Percentiles rank a stretch among this genome's conserved stretches.
Conservation (phyloP, 2,329 filamentous ascomycete species). For the Calycina herbarum region DNA sequence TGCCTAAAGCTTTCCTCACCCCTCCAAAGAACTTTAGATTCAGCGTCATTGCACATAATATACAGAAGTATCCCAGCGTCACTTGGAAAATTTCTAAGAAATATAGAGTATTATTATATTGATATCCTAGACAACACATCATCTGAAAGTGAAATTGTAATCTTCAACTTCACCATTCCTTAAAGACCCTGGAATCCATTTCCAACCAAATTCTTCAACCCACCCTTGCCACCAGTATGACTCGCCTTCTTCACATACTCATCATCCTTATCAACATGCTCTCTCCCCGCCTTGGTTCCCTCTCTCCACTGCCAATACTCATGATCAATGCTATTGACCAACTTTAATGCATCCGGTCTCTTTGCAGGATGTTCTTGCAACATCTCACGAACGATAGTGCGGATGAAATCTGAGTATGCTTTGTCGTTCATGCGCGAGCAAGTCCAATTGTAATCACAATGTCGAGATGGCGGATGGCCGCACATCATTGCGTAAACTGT, state of each 20-base stretch:
- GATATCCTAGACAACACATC: neutral
- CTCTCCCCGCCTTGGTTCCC: constrained; percentile 23
- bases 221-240: neutral
- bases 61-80: too few species aligned
- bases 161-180: neutral
- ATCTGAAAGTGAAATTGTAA: neutral
- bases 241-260: constrained; percentile 8
- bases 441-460: constrained; percentile 29
- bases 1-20: too few species aligned
- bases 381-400: constrained; percentile 30
- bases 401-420: constrained; percentile 24
- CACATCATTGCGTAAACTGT: constrained; percentile 37
- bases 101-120: neutral
- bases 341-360: constrained; percentile 21
- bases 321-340: constrained; percentile 27
- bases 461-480: constrained; percentile 31
- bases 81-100: too few species aligned
- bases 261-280: constrained; percentile 28
- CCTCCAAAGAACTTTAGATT: too few species aligned
- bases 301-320: constrained; percentile 30
- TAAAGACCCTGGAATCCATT: neutral
- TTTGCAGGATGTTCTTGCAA: constrained; percentile 22
- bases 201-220: neutral
- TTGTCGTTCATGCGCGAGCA: constrained; percentile 33
- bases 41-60: too few species aligned